Percentiles rank a stretch among this genome's conserved stretches.
These are phyloP conservation scores for Suhomyces sp. DNA, from an alignment of 805 yeast genomes.

Conservation along the genomic window DNA sequence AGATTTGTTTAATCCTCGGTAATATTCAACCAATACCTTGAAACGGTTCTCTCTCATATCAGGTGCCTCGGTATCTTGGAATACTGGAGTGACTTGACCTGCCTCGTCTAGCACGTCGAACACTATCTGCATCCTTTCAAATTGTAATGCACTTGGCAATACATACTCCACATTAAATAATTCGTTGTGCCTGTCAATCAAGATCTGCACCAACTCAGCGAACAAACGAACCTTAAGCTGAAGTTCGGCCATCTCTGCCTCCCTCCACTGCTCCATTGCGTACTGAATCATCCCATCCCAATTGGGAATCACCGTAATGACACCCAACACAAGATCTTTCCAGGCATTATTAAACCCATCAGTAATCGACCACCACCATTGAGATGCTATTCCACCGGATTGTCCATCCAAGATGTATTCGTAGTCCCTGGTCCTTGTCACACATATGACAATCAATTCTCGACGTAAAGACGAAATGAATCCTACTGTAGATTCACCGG, in stretches of 20 bases:
- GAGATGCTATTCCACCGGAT: not conserved
- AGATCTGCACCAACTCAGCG: slow-evolving; percentile 9
- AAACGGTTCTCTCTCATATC: slow-evolving; percentile 7
- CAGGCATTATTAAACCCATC: slow-evolving; percentile 15
- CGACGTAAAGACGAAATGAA: slow-evolving; percentile 5
- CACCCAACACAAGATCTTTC: slow-evolving; percentile 19
- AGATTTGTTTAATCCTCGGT: slow-evolving; percentile 7
- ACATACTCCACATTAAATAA: slow-evolving; percentile 7
- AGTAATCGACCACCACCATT: slow-evolving; percentile 6
- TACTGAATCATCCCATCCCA: slow-evolving; percentile 11
- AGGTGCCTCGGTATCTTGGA: too few species aligned
- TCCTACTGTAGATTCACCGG: not conserved
- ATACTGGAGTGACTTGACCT: too few species aligned
- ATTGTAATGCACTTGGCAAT: slow-evolving; percentile 5
- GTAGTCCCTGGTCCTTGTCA: slow-evolving; percentile 24
- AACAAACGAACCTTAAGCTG: slow-evolving; percentile 6
- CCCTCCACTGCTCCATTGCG: slow-evolving; percentile 18
- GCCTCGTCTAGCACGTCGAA: too few species aligned
- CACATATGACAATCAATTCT: slow-evolving; percentile 13
- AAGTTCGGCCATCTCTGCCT: slow-evolving; percentile 17
- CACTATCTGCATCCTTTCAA: slow-evolving; percentile 1
- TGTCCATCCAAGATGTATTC: slow-evolving; percentile 15
- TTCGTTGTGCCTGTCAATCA: slow-evolving; percentile 10
- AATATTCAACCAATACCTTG: slow-evolving; percentile 8
- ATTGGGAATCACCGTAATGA: slow-evolving; percentile 18